phyloP scores from a whole-genome alignment of 2,329 filamentous ascomycete genomes.

The Calonectria hawksworthii region DNA sequence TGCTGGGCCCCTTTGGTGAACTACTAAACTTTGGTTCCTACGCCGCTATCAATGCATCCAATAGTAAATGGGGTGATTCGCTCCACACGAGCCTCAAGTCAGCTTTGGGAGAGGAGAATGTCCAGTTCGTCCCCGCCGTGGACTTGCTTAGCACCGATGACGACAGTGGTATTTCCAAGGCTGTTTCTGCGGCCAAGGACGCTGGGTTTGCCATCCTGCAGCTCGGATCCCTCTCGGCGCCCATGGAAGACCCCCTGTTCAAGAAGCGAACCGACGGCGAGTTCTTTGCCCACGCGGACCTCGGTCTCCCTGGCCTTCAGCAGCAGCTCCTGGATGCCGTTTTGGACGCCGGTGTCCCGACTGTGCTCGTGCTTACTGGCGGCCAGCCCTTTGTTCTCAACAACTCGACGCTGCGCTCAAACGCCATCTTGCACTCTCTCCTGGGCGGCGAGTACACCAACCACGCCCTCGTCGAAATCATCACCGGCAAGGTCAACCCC shows the following conservation, averaged over 20 bases:
- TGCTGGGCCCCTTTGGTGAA: conserved; percentile 47
- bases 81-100: conserved; percentile 32
- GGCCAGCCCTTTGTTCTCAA: conserved; percentile 50
- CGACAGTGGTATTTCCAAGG: conserved; percentile 32
- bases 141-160: conserved; percentile 36
- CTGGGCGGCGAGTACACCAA: conserved; percentile 76
- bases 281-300: conserved; percentile 48
- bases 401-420: conserved; percentile 53
- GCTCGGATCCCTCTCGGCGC: conserved; percentile 47
- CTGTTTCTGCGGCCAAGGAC: conserved; percentile 46
- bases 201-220: conserved; percentile 48
- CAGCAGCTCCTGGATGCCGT: conserved; percentile 52
- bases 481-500: conserved; percentile 74
- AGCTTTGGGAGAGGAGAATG: conserved; percentile 30
- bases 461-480: conserved; percentile 71
- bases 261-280: conserved; percentile 53
- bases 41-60: conserved; percentile 36
- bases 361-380: conserved; percentile 47
- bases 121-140: conserved; percentile 32
- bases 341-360: conserved; percentile 48
- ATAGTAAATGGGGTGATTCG: conserved; percentile 33
- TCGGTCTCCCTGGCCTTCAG: conserved; percentile 50
- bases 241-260: conserved; percentile 41
- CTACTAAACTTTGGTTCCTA: conserved; percentile 38
- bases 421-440: conserved; percentile 73